Base-by-base conservation (phyloP, 2,329 filamentous ascomycete species). In the Cladobotryum protrusum region DNA sequence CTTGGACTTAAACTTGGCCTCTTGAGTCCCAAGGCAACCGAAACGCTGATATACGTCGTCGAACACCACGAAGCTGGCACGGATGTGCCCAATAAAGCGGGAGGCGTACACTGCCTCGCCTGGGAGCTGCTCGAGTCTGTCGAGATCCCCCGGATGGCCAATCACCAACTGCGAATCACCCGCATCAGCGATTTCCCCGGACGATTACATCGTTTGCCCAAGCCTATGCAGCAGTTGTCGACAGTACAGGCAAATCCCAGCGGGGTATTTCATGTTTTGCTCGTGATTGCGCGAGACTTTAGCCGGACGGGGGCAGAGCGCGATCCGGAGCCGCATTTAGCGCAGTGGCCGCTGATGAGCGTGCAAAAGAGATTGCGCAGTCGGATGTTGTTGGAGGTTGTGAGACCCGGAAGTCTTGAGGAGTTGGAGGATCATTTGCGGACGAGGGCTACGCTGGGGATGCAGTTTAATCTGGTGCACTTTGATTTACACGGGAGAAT, bases 401-500 rank as follows among this genome's bases (percentile, higher is more conserved):
- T 60, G 42, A 51, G 60, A 36, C 57, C 58, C 18, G 59, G 61
- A 9, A 57, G 58, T 45, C 45, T 56, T 12, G 57, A 62, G 39
- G 58, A 63, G 47, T 36, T 64, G 49, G 50, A 54, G 33, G 49
- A 40, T 17, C 61, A 63, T 49, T 40, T 63, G 42, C 33, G 43
- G 14, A 37, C 54, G 19, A 53, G 61, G 43, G 49, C 49, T 14
- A 39, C 46, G 20, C 57, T 61, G 19, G 59, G 57, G 3, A 45
- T 62, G 34, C 44, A 53, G 14, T 63, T 63, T 24, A 56, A 63
- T 41, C 37, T 63, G 34, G 57, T 63, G 12, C 61, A 63, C 35
- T 63, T 63, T 43, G 61, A 63, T 52, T 50, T 63, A 12, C 61
- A 63, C 36, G 61, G 61, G 18, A 55, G 56, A 17, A 56, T 63